A percentile compares a stretch with the other conserved stretches of the same genome.
These are phyloP conservation scores for Yamadazyma kitorensis DNA, from an alignment of 805 yeast species.

Conservation along the genomic window DNA sequence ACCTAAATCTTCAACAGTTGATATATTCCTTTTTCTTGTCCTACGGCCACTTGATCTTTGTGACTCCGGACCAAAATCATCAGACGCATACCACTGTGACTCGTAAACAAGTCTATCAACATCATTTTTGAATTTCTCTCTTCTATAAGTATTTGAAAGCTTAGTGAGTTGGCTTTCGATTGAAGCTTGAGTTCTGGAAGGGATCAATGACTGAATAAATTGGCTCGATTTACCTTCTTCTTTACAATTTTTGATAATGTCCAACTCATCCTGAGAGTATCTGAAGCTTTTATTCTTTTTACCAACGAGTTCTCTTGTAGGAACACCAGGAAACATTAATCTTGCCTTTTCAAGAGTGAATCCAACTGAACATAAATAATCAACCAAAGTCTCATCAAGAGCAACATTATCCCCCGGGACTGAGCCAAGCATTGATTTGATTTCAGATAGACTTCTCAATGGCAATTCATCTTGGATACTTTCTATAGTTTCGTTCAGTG, in stretches of 20 bases:
- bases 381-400: conserved; percentile 7
- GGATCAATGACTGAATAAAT: conserved; percentile 20
- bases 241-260: conserved; percentile 4
- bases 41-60: neutral
- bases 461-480: conserved; percentile 11
- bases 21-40: conserved; percentile 8
- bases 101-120: conserved; percentile 36
- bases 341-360: conserved; percentile 10
- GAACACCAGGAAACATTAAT: conserved; percentile 12
- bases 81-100: conserved; percentile 36
- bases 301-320: conserved; percentile 19
- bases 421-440: conserved; percentile 1
- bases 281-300: conserved; percentile 15
- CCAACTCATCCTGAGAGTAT: conserved; percentile 21
- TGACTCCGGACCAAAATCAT: conserved; percentile 8
- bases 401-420: conserved; percentile 1
- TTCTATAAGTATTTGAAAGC: conserved; percentile 14
- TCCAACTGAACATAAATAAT: conserved; percentile 8
- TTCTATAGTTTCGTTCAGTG: neutral
- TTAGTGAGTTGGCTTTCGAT: conserved; percentile 1
- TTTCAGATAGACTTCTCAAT: conserved; percentile 9
- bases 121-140: conserved; percentile 23
- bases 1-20: conserved; percentile 1
- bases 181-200: conserved; percentile 8
- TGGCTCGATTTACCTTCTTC: conserved; percentile 14